phyloP scores from a whole-genome alignment of 2,329 filamentous ascomycete genomes.

The Conoideocrella luteorostrata region DNA sequence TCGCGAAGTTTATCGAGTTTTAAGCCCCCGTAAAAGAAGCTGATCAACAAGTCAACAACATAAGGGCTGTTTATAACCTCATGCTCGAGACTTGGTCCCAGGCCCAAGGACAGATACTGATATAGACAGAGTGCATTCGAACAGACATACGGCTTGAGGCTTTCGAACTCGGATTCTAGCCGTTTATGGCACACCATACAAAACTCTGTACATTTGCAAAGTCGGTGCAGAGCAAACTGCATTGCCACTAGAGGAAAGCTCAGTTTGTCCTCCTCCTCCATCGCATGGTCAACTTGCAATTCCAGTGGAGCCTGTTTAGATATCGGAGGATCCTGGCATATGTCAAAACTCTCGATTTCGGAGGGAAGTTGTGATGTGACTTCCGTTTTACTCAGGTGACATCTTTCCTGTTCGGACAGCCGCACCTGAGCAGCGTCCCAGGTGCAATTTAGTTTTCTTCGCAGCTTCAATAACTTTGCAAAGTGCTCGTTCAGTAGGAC shows the following conservation, averaged over 20 bases:
- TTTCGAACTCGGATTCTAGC: slow-evolving; percentile 57
- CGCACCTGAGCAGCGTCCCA: slow-evolving; percentile 46
- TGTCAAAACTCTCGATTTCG: background rate
- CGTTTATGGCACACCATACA: slow-evolving; percentile 78
- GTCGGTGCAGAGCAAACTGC: slow-evolving; percentile 71
- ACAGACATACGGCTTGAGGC: slow-evolving; percentile 76
- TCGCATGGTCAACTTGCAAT: slow-evolving; percentile 24
- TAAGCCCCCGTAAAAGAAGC: slow-evolving; percentile 67
- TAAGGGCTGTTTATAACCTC: slow-evolving; percentile 73
- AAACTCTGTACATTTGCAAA: slow-evolving; percentile 77
- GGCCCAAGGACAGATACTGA: slow-evolving; percentile 81
- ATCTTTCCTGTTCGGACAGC: slow-evolving; percentile 6
- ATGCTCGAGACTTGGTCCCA: slow-evolving; percentile 79
- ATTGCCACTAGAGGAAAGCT: slow-evolving; percentile 55
- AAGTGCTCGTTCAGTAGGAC: slow-evolving; percentile 55
- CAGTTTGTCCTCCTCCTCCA: slow-evolving; percentile 23
- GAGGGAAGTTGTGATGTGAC: background rate
- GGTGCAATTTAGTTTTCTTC: slow-evolving; percentile 42
- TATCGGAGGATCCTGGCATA: slow-evolving; percentile 1
- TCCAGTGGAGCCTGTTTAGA: slow-evolving; percentile 9
- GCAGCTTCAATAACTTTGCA: slow-evolving; percentile 53
- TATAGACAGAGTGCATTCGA: slow-evolving; percentile 69
- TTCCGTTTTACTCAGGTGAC: background rate
- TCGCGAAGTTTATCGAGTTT: slow-evolving; percentile 31
- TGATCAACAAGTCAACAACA: slow-evolving; percentile 78